phyloP scores from a whole-genome alignment of 441 rosid genomes.

The Euphorbia corollata region DNA sequence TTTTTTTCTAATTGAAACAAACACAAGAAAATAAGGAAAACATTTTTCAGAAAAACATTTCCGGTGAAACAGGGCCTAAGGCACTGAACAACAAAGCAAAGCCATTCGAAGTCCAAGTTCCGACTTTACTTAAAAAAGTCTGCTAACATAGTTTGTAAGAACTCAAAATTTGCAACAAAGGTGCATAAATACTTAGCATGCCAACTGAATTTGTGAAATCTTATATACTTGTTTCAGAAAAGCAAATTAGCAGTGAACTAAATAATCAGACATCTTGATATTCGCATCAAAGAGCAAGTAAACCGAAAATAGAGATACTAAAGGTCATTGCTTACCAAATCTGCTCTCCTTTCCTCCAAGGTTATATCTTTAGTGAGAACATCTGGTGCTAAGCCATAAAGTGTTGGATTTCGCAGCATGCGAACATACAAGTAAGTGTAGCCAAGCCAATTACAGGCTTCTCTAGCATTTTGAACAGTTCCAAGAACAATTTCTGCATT shows the following conservation, averaged over 20 bases:
- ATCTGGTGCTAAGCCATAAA: constrained; percentile 83
- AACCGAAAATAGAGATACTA: not conserved
- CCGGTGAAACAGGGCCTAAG: not conserved
- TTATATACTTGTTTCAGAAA: not conserved
- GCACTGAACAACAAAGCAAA: not conserved
- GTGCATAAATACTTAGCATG: not conserved
- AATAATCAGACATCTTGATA: not conserved
- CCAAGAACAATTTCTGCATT: constrained; percentile 98
- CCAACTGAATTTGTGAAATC: not conserved
- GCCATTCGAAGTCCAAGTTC: not conserved
- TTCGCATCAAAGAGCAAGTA: not conserved
- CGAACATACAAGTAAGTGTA: constrained; percentile 79
- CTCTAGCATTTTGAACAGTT: constrained; percentile 88
- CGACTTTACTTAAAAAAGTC: not conserved
- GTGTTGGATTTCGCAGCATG: constrained; percentile 75
- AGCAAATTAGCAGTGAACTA: not conserved
- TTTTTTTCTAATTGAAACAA: too few relatives aligned
- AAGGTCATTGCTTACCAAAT: constrained; percentile 52
- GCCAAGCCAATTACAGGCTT: constrained; percentile 94
- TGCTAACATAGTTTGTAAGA: not conserved
- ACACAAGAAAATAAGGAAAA: too few relatives aligned
- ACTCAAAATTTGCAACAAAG: not conserved
- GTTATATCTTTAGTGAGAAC: constrained; percentile 60
- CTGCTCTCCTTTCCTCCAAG: constrained; percentile 90
- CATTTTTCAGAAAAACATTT: too few relatives aligned